Percentiles rank a stretch among this genome's conserved stretches.
phyloP scores from a whole-genome alignment of 202 grass and related monocot species.

The Dendrocalamus latiflorus region DNA sequence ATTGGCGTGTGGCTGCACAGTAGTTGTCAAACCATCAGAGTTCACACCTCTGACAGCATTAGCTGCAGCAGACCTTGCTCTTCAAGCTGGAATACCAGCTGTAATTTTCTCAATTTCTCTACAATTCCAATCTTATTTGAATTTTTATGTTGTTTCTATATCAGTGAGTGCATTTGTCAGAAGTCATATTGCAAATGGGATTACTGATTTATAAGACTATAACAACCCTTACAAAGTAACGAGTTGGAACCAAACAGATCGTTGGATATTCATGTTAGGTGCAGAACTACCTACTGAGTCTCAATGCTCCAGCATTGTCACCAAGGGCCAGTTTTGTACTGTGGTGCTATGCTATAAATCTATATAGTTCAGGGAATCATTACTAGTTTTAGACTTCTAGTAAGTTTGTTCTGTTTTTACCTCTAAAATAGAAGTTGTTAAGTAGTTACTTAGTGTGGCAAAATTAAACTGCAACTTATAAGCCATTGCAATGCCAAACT shows the following conservation, averaged over 20 bases:
- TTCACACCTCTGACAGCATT: slow-evolving; percentile 95
- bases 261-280: not conserved
- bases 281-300: not conserved
- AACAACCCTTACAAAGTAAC: not conserved
- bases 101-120: slow-evolving; percentile 46
- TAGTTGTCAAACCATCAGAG: slow-evolving; percentile 94
- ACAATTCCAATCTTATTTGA: not conserved
- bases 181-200: slow-evolving; percentile 7
- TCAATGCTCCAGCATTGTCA: not conserved
- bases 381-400: not conserved
- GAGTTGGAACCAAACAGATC: not conserved
- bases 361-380: not conserved
- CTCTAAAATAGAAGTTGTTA: not conserved
- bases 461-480: not conserved
- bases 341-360: not conserved
- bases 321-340: not conserved
- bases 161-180: not conserved
- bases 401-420: not conserved
- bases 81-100: slow-evolving; percentile 95
- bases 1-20: slow-evolving; percentile 93
- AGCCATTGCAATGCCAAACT: not conserved
- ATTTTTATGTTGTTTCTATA: not conserved
- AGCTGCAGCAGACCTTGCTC: slow-evolving; percentile 94
- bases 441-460: not conserved
- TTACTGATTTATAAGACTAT: not conserved